phyloP scores from a whole-genome alignment of 768 basidiomycete species.

The Hortiboletus flavorubellus region DNA sequence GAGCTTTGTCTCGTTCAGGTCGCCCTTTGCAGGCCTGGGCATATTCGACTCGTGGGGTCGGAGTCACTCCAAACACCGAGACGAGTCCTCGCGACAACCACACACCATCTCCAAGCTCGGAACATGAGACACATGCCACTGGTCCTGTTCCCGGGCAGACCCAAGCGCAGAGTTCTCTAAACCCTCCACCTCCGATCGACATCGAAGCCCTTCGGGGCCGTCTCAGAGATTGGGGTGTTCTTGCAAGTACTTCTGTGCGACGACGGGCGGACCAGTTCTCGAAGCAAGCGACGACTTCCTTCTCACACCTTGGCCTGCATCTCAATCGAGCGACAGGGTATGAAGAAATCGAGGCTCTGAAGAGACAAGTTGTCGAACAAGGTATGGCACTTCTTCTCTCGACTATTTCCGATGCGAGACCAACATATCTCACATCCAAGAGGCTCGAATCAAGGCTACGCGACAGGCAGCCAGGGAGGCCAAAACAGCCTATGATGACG shows the following conservation, averaged over 20 bases:
- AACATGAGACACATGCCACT: background rate
- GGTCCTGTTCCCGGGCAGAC: background rate
- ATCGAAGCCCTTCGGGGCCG: constrained; percentile 36
- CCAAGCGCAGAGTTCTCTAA: background rate
- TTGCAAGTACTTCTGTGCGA: constrained; percentile 37
- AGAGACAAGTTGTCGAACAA: constrained; percentile 71
- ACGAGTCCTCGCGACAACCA: constrained; percentile 1
- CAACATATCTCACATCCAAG: constrained; percentile 39
- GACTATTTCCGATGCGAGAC: constrained; percentile 3
- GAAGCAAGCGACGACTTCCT: constrained; percentile 49
- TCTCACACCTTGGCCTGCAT: constrained; percentile 72
- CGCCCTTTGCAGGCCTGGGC: background rate
- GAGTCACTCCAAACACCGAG: background rate
- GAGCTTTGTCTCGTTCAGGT: constrained; percentile 12
- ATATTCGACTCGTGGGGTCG: constrained; percentile 6
- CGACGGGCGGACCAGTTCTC: constrained; percentile 59
- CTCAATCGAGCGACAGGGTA: constrained; percentile 92
- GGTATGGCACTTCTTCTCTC: constrained; percentile 48
- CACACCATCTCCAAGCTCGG: constrained; percentile 1
- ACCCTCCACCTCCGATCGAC: constrained; percentile 6
- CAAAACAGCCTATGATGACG: constrained; percentile 72
- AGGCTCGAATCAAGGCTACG: constrained; percentile 65
- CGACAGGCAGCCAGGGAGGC: constrained; percentile 66
- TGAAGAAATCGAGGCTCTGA: constrained; percentile 80
- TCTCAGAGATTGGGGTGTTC: constrained; percentile 46